Percentiles rank a stretch among this genome's conserved stretches.
phyloP scores from a whole-genome alignment of 352 stramenopile species.

The Phytophthora uliginosa region DNA sequence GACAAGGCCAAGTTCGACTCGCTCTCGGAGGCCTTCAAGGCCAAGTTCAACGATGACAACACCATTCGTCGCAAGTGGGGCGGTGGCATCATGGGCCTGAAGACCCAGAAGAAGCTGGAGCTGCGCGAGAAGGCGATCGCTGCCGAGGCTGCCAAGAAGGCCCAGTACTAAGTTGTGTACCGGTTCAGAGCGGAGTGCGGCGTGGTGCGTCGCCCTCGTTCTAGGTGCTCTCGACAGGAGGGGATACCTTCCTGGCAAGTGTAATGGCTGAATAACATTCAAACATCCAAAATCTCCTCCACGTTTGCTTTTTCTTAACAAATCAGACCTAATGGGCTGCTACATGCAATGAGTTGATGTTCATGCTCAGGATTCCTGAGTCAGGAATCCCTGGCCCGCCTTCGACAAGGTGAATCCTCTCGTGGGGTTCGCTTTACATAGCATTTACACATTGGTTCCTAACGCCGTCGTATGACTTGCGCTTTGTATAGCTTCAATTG shows the following conservation, averaged over 20 bases:
- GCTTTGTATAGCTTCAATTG: constrained; percentile 21
- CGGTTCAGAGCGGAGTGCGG: constrained; percentile 12
- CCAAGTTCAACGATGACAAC: constrained; percentile 98
- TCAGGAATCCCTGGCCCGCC: not conserved
- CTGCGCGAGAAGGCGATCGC: constrained; percentile 98
- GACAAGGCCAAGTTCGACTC: constrained; percentile 98
- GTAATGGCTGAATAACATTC: constrained; percentile 58
- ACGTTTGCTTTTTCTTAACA: no score
- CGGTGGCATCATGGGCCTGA: constrained; percentile 99
- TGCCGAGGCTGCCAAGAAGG: constrained; percentile 99
- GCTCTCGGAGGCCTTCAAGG: constrained; percentile 93
- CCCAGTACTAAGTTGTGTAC: constrained; percentile 90
- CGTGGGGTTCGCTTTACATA: not conserved
- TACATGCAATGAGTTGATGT: no score
- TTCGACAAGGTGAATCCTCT: constrained; percentile 16
- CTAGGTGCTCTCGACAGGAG: constrained; percentile 42
- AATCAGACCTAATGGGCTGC: no score
- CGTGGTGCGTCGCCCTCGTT: constrained; percentile 18
- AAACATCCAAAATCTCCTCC: constrained; percentile 19
- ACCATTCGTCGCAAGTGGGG: constrained; percentile 97
- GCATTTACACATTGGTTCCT: not conserved
- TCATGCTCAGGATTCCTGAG: no score
- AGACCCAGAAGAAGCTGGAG: constrained; percentile 99
- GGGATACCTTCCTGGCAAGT: constrained; percentile 25
- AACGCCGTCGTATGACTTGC: constrained; percentile 11